Evolutionary conservation across 2,329 filamentous ascomycete genomes (phyloP).

Genomic region (Blastomyces gilchristii): DNA sequence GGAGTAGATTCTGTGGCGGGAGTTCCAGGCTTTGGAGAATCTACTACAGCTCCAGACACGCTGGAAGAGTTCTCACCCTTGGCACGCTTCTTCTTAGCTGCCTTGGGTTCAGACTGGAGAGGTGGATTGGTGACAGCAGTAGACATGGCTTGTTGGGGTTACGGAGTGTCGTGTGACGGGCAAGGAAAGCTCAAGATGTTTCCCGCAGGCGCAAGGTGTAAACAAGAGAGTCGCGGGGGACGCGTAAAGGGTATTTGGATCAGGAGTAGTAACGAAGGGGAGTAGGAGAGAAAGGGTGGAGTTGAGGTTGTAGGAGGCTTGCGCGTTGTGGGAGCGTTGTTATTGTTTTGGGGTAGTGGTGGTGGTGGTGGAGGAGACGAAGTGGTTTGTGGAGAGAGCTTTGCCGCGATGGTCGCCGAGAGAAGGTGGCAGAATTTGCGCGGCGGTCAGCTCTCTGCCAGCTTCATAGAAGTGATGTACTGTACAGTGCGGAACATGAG

Average conservation of each 20-base stretch:
- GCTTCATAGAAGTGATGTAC: background rate
- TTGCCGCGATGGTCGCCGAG: background rate
- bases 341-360: background rate
- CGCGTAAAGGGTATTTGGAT: constrained; percentile 4
- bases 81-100: constrained; percentile 54
- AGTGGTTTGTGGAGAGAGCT: constrained; percentile 1
- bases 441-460: background rate
- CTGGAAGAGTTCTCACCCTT: constrained; percentile 41
- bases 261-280: background rate
- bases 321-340: background rate
- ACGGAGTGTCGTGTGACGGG: constrained; percentile 13
- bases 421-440: constrained; percentile 2
- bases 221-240: constrained; percentile 13
- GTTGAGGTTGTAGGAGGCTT: constrained; percentile 14
- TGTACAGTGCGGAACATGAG: background rate
- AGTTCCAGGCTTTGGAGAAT: constrained; percentile 26
- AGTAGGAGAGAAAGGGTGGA: constrained; percentile 8
- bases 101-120: constrained; percentile 53
- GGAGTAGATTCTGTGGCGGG: constrained; percentile 36
- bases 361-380: background rate
- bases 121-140: constrained; percentile 56
- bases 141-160: constrained; percentile 41
- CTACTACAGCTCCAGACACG: constrained; percentile 33
- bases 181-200: constrained; percentile 9
- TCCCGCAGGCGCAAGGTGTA: background rate